Evolutionary conservation across 306 rosid species (phyloP).

Genomic region (Begonia fuchsioides): DNA sequence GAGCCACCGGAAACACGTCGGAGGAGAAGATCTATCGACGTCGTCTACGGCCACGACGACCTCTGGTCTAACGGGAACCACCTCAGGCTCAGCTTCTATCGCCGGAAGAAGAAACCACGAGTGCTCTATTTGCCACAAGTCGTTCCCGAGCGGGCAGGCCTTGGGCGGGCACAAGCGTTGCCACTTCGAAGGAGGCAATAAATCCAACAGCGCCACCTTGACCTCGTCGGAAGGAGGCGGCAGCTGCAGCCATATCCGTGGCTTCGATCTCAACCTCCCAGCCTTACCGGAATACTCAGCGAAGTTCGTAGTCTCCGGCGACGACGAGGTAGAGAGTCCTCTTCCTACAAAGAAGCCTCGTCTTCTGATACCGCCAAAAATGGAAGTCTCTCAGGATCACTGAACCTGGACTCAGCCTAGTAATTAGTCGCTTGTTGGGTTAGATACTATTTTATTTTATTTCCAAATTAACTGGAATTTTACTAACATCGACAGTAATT

Average conservation of each 20-base stretch:
- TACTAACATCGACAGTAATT: too few relatives aligned
- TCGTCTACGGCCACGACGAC: slow-evolving; percentile 15
- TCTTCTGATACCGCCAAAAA: slow-evolving; percentile 6
- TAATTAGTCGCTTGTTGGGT: too few relatives aligned
- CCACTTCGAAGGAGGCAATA: slow-evolving; percentile 68
- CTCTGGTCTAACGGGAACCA: too few relatives aligned
- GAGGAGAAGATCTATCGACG: slow-evolving; percentile 2
- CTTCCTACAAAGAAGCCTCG: too few relatives aligned
- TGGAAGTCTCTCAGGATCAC: slow-evolving; percentile 3
- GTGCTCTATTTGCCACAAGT: slow-evolving; percentile 80
- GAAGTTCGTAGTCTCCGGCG: too few relatives aligned
- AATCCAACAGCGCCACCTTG: slow-evolving; percentile 20
- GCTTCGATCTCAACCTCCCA: slow-evolving; percentile 60
- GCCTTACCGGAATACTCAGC: too few relatives aligned
- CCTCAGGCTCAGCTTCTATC: neutral
- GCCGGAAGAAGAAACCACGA: slow-evolving; percentile 36
- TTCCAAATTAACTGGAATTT: too few relatives aligned
- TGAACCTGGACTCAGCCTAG: neutral
- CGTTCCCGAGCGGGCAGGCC: slow-evolving; percentile 78
- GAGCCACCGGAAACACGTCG: slow-evolving; percentile 54
- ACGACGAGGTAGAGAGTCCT: too few relatives aligned
- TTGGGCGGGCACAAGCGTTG: slow-evolving; percentile 95
- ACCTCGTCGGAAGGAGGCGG: slow-evolving; percentile 43
- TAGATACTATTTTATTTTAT: too few relatives aligned
- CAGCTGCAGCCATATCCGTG: slow-evolving; percentile 31